phyloP scores from a whole-genome alignment of 2,329 filamentous ascomycete species.

The Kalmusia sp. region DNA sequence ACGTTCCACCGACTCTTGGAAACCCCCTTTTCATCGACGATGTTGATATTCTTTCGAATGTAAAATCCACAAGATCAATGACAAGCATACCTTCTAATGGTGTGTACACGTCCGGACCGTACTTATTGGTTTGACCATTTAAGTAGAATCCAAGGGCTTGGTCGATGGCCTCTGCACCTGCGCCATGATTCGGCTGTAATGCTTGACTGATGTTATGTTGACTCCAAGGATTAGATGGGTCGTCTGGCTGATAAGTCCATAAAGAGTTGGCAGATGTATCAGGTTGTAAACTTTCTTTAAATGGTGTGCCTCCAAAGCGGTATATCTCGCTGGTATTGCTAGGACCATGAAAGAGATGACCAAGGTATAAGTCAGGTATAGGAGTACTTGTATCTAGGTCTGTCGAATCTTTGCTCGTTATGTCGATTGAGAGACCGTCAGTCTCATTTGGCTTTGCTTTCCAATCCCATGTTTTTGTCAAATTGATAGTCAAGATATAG shows the following conservation, averaged over 20 bases:
- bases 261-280: slow-evolving; percentile 24
- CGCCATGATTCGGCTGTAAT: slow-evolving; percentile 45
- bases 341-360: slow-evolving; percentile 32
- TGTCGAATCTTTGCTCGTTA: slow-evolving; percentile 22
- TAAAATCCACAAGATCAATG: slow-evolving; percentile 45
- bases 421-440: slow-evolving; percentile 14
- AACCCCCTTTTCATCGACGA: slow-evolving; percentile 29
- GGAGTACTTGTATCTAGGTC: slow-evolving; percentile 24
- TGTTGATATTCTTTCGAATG: slow-evolving; percentile 49
- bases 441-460: slow-evolving; percentile 18
- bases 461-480: slow-evolving; percentile 32
- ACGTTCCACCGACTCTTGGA: slow-evolving; percentile 46
- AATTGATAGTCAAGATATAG: slow-evolving; percentile 23
- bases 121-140: slow-evolving; percentile 49
- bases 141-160: slow-evolving; percentile 49
- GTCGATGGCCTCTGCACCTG: slow-evolving; percentile 47
- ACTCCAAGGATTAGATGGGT: slow-evolving; percentile 20
- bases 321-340: slow-evolving; percentile 19
- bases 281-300: slow-evolving; percentile 16
- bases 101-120: slow-evolving; percentile 20
- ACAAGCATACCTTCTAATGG: slow-evolving; percentile 50
- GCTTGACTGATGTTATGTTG: slow-evolving; percentile 22
- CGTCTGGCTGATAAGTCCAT: slow-evolving; percentile 23
- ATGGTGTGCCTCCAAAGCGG: slow-evolving; percentile 30
- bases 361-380: slow-evolving; percentile 28